A percentile compares a stretch with the other conserved stretches of the same genome.
These are phyloP conservation scores for Aspergillus fijiensis DNA, from an alignment of 2,329 filamentous ascomycete species.

Conservation along the genomic window DNA sequence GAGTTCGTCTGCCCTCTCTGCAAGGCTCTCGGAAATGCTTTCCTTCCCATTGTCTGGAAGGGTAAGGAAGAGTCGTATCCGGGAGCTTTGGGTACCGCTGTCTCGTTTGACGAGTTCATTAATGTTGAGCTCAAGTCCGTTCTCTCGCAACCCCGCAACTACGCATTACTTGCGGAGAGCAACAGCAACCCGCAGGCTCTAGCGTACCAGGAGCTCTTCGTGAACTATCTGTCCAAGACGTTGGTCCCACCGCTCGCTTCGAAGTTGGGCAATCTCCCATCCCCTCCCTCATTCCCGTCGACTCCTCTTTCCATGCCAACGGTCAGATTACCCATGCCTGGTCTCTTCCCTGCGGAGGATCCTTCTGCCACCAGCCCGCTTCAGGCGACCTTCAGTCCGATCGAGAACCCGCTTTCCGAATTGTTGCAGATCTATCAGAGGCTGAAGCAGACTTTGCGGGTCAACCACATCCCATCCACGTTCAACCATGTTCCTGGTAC, in stretches of 20 bases:
- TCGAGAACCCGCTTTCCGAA: slow-evolving; percentile 44
- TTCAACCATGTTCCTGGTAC: slow-evolving; percentile 47
- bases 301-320: slow-evolving; percentile 30
- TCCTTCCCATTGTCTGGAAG: slow-evolving; percentile 94
- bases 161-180: slow-evolving; percentile 41
- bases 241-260: slow-evolving; percentile 53
- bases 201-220: slow-evolving; percentile 50
- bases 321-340: slow-evolving; percentile 38
- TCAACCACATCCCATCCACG: slow-evolving; percentile 51
- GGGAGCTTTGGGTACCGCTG: slow-evolving; percentile 62
- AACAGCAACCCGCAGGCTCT: slow-evolving; percentile 31
- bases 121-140: slow-evolving; percentile 55
- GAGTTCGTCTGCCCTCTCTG: slow-evolving; percentile 97
- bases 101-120: slow-evolving; percentile 68
- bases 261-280: slow-evolving; percentile 37
- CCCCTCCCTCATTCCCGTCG: slow-evolving; percentile 27
- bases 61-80: slow-evolving; percentile 82
- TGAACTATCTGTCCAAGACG: slow-evolving; percentile 51
- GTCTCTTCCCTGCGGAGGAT: slow-evolving; percentile 40
- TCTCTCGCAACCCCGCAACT: slow-evolving; percentile 51
- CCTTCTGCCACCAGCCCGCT: slow-evolving; percentile 30
- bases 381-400: slow-evolving; percentile 29
- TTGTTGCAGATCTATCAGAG: slow-evolving; percentile 57
- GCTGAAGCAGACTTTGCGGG: slow-evolving; percentile 54
- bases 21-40: slow-evolving; percentile 93